Evolutionary conservation across 192 early-diverging fungal genomes (phyloP).

Genomic region (Entophlyctis helioformis): DNA sequence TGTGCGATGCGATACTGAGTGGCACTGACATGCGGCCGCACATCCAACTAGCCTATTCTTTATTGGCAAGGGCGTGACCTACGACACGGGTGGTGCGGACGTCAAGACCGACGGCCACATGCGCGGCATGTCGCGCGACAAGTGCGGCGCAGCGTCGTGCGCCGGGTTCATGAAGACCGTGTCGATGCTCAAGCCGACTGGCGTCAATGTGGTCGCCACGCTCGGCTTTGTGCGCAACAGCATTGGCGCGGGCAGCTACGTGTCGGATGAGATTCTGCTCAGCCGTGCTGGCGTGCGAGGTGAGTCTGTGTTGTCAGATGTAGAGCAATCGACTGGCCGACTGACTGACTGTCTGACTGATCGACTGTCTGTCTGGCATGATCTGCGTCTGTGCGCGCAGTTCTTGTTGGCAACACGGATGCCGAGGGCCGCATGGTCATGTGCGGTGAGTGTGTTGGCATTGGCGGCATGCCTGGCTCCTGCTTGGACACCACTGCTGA

Average conservation of each 20-base stretch:
- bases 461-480: too few species aligned
- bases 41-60: slow-evolving; percentile 69
- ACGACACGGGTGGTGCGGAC: slow-evolving; percentile 82
- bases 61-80: slow-evolving; percentile 85
- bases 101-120: slow-evolving; percentile 71
- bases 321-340: too few species aligned
- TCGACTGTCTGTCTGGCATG: background rate
- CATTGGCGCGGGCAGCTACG: slow-evolving; percentile 67
- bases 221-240: slow-evolving; percentile 76
- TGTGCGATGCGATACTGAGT: too few species aligned
- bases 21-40: too few species aligned
- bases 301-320: slow-evolving; percentile 1
- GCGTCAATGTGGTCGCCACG: slow-evolving; percentile 57
- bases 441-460: background rate
- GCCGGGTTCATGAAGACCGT: slow-evolving; percentile 75
- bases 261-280: slow-evolving; percentile 70
- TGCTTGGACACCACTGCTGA: too few species aligned
- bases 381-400: background rate
- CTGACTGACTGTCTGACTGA: too few species aligned
- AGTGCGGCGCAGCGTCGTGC: slow-evolving; percentile 72
- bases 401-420: slow-evolving; percentile 76
- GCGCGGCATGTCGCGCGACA: slow-evolving; percentile 85
- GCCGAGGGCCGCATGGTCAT: slow-evolving; percentile 87
- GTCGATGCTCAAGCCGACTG: slow-evolving; percentile 43
- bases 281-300: slow-evolving; percentile 63